Conservation (phyloP, 352 stramenopile species). For the Pythium myriotylum region DNA sequence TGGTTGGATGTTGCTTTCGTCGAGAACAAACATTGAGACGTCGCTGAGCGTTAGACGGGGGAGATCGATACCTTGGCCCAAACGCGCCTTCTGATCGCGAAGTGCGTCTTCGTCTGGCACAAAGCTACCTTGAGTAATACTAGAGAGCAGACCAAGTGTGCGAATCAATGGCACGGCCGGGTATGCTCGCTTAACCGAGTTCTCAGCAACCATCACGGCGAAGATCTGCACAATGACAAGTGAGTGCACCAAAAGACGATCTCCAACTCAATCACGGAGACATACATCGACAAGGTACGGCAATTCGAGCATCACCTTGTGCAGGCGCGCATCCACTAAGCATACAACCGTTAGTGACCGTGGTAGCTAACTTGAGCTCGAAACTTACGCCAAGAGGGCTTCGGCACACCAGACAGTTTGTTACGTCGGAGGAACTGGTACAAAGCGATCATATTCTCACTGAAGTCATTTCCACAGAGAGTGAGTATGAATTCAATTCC, state of each 20-base stretch:
- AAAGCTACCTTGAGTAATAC: constrained; percentile 70
- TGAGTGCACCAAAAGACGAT: background rate
- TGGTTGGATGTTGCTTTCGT: constrained; percentile 71
- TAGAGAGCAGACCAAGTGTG: constrained; percentile 64
- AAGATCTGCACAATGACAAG: constrained; percentile 44
- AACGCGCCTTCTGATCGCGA: constrained; percentile 59
- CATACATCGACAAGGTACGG: constrained; percentile 74
- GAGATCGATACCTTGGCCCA: constrained; percentile 30
- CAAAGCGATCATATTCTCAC: constrained; percentile 84
- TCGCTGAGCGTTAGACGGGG: constrained; percentile 37
- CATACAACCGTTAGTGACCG: background rate
- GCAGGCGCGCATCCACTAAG: constrained; percentile 64
- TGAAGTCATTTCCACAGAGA: constrained; percentile 8
- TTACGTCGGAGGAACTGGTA: constrained; percentile 78
- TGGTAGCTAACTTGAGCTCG: background rate
- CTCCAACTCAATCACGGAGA: too few species aligned
- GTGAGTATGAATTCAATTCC: too few species aligned
- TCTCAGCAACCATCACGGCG: constrained; percentile 54
- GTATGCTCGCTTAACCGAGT: constrained; percentile 73
- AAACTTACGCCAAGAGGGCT: constrained; percentile 57
- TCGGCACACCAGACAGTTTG: constrained; percentile 67
- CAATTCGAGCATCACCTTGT: constrained; percentile 72
- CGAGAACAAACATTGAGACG: constrained; percentile 55
- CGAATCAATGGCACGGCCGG: constrained; percentile 53
- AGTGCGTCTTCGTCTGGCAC: constrained; percentile 62